Base-by-base conservation (phyloP, 1,284 basidiomycete species). In the Naganishia sp. region DNA sequence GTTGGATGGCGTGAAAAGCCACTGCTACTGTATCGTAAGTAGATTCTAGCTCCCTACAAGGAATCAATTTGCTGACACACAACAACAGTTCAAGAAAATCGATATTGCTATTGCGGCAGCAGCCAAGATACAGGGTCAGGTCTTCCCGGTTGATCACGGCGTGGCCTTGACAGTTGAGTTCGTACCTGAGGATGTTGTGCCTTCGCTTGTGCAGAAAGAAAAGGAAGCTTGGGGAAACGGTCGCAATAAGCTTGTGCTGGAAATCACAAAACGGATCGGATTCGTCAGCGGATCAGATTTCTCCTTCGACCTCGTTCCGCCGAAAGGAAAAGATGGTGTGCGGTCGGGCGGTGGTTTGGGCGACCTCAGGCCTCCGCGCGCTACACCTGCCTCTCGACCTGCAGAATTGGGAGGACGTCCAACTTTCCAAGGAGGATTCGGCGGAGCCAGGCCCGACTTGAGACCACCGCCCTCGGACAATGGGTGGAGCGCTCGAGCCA, bases 161-260 rank as follows among this genome's bases (percentile, higher is more conserved):
- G 50, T 61, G n/a, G 42, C 66, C 13, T 67, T 80, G n/a, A 66
- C 71, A 2, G 72, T 79, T 17, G 71, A 76, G 45, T 81, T 79
- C 55, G 67, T 81, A 28, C 74, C 75, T 15, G 70, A 76, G 4
- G 71, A 70, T 2, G 41, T 63, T 25, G 73, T 78, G 2, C 23
- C 54, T 0, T 56, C 50, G 6, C 67, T 81, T 25, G 71, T 80
- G 11, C 53, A 69, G 28, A 50, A 68, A 39, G 79, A 81, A 68
- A 74, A 79, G 56, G 49, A n/a, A 7, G 79, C 78, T 17, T 81
- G 79, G 79, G 49, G 66, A 2, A 71, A 74, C 28, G 77, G 76
- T 3, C 70, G 78, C 31, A 71, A 73, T 57, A 76, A 77, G 55
- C 66, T 80, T 13, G 57, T 61, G 0, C 68, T 80, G 53, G 66